A percentile compares a stretch with the other conserved stretches of the same genome.
These are phyloP conservation scores for Trichoderma endophyticum DNA, from an alignment of 2,329 filamentous ascomycete species.

Conservation along the genomic window DNA sequence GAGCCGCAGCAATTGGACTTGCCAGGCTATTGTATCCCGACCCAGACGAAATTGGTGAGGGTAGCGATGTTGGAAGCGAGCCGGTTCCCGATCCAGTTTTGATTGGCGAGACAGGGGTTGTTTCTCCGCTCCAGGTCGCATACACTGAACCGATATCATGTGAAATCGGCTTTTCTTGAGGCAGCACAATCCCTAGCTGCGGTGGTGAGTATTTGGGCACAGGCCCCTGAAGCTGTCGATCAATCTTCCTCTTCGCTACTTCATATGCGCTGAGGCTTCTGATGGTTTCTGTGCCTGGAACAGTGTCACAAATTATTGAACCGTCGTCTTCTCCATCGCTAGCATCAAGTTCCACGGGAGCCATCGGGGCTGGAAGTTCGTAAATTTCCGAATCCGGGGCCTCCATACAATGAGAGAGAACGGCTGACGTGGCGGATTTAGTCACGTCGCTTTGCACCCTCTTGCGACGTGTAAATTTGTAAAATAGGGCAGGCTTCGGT, in stretches of 20 bases:
- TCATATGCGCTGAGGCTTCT: conserved; percentile 49
- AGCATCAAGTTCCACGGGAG: conserved; percentile 50
- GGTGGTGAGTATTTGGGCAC: conserved; percentile 49
- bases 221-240: conserved; percentile 49
- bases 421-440: conserved; percentile 25
- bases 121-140: conserved; percentile 13
- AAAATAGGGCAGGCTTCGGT: conserved; percentile 34
- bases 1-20: conserved; percentile 39
- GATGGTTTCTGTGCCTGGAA: conserved; percentile 40
- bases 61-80: conserved; percentile 35
- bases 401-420: conserved; percentile 29
- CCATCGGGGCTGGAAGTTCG: conserved; percentile 46
- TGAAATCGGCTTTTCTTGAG: conserved; percentile 30
- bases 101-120: conserved; percentile 23
- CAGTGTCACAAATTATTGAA: conserved; percentile 38
- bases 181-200: conserved; percentile 26
- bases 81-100: conserved; percentile 22
- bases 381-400: conserved; percentile 48
- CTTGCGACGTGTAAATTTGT: conserved; percentile 40
- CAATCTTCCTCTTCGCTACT: conserved; percentile 47
- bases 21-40: conserved; percentile 43
- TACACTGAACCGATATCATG: background rate
- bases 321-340: conserved; percentile 33
- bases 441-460: conserved; percentile 27
- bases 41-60: conserved; percentile 49